Percentiles rank a stretch among this genome's conserved stretches.
Evolutionary conservation across 345 rosid species (phyloP).

Genomic region (Iberis pinnata): DNA sequence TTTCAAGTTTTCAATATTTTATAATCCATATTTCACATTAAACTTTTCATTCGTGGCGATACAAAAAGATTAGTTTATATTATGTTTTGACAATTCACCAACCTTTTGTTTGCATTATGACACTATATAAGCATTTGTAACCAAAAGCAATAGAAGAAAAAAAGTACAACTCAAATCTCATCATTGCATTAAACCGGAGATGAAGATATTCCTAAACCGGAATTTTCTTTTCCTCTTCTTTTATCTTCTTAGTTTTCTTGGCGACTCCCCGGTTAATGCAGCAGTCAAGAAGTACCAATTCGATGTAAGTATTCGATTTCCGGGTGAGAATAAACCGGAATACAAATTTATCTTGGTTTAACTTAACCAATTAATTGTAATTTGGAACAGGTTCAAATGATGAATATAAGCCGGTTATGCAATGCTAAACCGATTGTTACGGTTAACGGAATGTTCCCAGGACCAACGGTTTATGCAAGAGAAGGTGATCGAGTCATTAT

Average conservation of each 20-base stretch:
- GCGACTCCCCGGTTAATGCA: conserved; percentile 15
- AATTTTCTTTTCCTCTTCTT: not conserved
- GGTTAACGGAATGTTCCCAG: conserved; percentile 42
- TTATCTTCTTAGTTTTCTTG: conserved; percentile 19
- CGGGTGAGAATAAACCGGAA: not conserved
- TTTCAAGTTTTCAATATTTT: not conserved
- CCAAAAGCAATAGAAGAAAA: not conserved
- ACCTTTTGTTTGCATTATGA: not conserved
- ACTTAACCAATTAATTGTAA: not conserved
- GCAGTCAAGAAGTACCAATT: conserved; percentile 27
- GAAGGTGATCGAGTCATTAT: conserved; percentile 40
- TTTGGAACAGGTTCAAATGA: conserved; percentile 32
- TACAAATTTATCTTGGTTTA: not conserved
- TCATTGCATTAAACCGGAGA: conserved; percentile 2
- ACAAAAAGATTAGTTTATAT: too few species aligned
- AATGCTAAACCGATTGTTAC: conserved; percentile 41
- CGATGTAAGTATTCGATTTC: conserved; percentile 26
- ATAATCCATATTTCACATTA: not conserved
- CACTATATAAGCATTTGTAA: not conserved
- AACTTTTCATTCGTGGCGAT: not conserved
- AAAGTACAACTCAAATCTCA: not conserved
- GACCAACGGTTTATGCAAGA: conserved; percentile 36
- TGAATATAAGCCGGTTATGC: conserved; percentile 38
- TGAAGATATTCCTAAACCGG: not conserved
- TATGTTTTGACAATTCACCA: not conserved